Evolutionary conservation across 2,329 filamentous ascomycete genomes (phyloP), one percentile per base, ranked within the genome.

Genomic region (Penicillium brevicompactum): DNA sequence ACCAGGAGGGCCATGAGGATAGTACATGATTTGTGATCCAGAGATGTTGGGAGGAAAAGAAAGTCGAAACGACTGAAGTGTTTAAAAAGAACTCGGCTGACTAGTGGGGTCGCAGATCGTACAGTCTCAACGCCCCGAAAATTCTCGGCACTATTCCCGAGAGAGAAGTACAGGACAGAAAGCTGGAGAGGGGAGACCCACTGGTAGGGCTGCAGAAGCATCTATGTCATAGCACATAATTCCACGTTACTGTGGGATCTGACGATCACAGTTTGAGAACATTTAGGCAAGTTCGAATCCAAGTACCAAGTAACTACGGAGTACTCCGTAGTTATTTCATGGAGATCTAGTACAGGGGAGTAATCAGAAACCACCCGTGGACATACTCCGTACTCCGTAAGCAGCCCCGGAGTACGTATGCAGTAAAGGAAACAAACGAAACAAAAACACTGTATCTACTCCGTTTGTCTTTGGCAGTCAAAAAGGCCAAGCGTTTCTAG

Each of bases 1-100:
- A 10, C 58, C 51, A 3, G 57, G 61, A 27, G 61, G 57, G 34
- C 53, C 60, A 5, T 51, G 58, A 21, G 58, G 57, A 51, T 62
- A 60, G 18, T 64, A 60, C 55, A 64, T 64, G 6, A 18, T 43
- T 32, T 3, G 32, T 37, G 31, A 11, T 30, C 10, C n/a, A 18
- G 45, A 44, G 1, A 21, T 47, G 13, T 22, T 5, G 48, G n/a
- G 16, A 27, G 42, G 21, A 43, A 48, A 51, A 21, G 24, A 16
- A 49, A 40, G 34, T 16, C 51, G 49, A 47, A 43, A 31, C 27
- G 47, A 45, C 41, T 37, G 55, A 47, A 47, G n/a, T 16, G 22
- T n/a, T 46, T 41, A 51, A 54, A 46, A 53, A 51, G 47, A 40
- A 34, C 51, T 45, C 32, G 32, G 46, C 41, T 52, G 49, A 32